Evolutionary conservation across 106 monocot genomes (phyloP).

Genomic region (Allium sativum): DNA sequence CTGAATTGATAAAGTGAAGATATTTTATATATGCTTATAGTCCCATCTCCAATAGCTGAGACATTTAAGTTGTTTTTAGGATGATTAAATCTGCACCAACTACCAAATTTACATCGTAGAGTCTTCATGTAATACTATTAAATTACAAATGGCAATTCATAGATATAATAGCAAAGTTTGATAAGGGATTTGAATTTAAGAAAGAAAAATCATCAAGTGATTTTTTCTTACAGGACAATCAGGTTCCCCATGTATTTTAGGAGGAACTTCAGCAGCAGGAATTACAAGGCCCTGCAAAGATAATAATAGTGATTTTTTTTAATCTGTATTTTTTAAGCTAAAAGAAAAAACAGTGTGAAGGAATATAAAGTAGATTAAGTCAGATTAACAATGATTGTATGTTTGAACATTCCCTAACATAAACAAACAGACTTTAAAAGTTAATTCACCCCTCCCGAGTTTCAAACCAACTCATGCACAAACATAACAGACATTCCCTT

Average conservation of each 20-base stretch:
- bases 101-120: constrained; percentile 70
- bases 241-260: constrained; percentile 80
- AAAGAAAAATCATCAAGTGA: too few species aligned
- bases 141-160: neutral
- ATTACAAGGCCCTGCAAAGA: constrained; percentile 43
- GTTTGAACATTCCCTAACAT: too few species aligned
- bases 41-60: constrained; percentile 7
- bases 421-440: too few species aligned
- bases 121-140: constrained; percentile 71
- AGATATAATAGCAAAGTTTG: neutral
- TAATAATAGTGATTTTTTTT: too few species aligned
- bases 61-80: constrained; percentile 34
- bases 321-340: too few species aligned
- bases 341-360: too few species aligned
- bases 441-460: too few species aligned
- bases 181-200: neutral
- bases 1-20: neutral
- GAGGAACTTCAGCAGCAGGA: constrained; percentile 49
- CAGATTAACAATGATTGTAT: too few species aligned
- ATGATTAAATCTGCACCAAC: constrained; percentile 77
- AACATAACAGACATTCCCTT: too few species aligned
- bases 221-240: constrained; percentile 83
- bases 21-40: constrained; percentile 4
- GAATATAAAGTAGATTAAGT: too few species aligned
- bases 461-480: too few species aligned